A percentile compares a stretch with the other conserved stretches of the same genome.
Conservation (phyloP, 139 green algal species). For the Eudorina sp. region DNA sequence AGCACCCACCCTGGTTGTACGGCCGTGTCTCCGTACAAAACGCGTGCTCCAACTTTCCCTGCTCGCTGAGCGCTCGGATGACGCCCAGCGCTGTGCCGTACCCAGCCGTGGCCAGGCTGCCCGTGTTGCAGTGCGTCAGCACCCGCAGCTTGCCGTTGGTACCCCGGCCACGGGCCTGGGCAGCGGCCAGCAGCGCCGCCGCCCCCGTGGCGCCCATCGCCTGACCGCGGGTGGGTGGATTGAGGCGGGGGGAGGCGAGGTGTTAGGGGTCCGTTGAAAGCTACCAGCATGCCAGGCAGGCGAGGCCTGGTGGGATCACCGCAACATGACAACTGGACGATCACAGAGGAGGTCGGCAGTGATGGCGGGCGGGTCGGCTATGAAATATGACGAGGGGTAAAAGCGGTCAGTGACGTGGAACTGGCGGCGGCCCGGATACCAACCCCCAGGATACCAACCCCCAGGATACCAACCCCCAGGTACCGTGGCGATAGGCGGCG, state of each 20-base stretch:
- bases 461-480: no score
- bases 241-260: not conserved
- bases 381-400: no score
- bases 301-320: no score
- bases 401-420: no score
- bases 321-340: no score
- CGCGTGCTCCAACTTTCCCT: slow-evolving; percentile 82
- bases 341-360: no score
- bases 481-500: no score
- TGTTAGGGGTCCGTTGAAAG: not conserved
- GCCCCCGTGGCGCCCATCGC: slow-evolving; percentile 86
- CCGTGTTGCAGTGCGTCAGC: slow-evolving; percentile 98
- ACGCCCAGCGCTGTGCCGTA: slow-evolving; percentile 96
- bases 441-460: no score
- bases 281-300: no score
- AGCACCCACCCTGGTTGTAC: slow-evolving; percentile 97
- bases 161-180: slow-evolving; percentile 44
- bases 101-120: slow-evolving; percentile 91
- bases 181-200: slow-evolving; percentile 76
- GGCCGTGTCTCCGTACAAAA: slow-evolving; percentile 95
- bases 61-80: slow-evolving; percentile 85
- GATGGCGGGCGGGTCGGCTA: no score
- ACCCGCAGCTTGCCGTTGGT: slow-evolving; percentile 73
- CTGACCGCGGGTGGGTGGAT: slow-evolving; percentile 46
- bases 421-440: no score